Evolutionary conservation across 768 basidiomycete species (phyloP), one percentile per base, ranked within the genome.

Genomic region (Tylopilus sp.): DNA sequence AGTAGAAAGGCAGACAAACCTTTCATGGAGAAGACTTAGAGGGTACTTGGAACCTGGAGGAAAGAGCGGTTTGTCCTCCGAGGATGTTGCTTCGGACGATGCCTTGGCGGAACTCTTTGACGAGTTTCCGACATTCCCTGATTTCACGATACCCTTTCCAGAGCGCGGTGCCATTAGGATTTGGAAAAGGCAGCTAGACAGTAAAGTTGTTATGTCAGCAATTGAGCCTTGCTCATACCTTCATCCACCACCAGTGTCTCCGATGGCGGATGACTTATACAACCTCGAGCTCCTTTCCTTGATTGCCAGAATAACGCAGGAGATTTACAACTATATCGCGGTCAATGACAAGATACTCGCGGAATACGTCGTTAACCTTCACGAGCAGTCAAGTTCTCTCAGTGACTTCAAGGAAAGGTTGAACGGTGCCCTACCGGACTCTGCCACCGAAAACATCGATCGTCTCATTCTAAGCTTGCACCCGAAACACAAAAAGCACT

Each of bases 381-480:
- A 98, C 72, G 87, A 89, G 58, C 72, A 89, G 61, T 87, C 87
- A 66, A 87, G 86, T 65, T 85, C 83, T 57, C 77, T 93, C 46
- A 74, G 77, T 8, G 82, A 84, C 43, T 99, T 98, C 81, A 91
- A 92, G 74, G 66, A 71, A 44, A 87, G 89, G 67, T 80, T 98
- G 41, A 77, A 79, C 50, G 85, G 87, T 19, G 84, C 83, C 58
- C 94, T 98, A 64, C 87, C 93, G 4, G 90, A 91, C 56, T 90
- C 90, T 25, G 90, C 98, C 66, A 73, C 96, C 53, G 89, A 94
- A 69, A 95, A 87, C 64, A 82, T 98, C 30, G 96, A 99, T 74
- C 89, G 97, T 19, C 82, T 98, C 48, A 92, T 99, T 61, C 81
- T 97, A 50, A 90, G 82, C 52, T 83, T 98, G 78, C 96, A 99